Conservation (phyloP, 352 stramenopile species). For the Peronospora farinosa region DNA sequence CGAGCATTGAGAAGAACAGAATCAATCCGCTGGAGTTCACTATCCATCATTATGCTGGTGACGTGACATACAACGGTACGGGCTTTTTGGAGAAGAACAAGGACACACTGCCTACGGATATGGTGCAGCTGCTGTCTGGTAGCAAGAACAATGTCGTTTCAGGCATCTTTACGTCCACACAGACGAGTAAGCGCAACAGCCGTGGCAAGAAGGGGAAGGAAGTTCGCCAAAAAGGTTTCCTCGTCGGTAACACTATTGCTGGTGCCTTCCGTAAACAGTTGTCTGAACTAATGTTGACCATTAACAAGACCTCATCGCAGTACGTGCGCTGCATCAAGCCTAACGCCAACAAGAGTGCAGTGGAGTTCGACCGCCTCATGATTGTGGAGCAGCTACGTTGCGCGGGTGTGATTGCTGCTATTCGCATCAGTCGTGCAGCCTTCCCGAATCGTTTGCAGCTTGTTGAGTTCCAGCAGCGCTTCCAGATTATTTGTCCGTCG, state of each 20-base stretch:
- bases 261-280: conserved; percentile 85
- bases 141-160: conserved; percentile 57
- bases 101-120: conserved; percentile 73
- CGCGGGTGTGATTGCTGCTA: conserved; percentile 86
- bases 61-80: conserved; percentile 74
- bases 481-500: conserved; percentile 81
- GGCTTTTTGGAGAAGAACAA: conserved; percentile 85
- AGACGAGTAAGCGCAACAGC: conserved; percentile 30
- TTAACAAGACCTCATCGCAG: conserved; percentile 82
- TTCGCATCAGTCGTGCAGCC: conserved; percentile 81
- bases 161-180: conserved; percentile 52
- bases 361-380: conserved; percentile 80
- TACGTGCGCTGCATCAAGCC: conserved; percentile 91
- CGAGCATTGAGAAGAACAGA: conserved; percentile 80
- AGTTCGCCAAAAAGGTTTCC: conserved; percentile 64
- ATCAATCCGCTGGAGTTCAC: conserved; percentile 80
- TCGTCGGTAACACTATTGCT: conserved; percentile 77
- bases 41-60: conserved; percentile 76
- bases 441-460: conserved; percentile 91
- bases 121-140: conserved; percentile 66
- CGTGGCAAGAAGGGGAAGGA: conserved; percentile 43
- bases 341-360: conserved; percentile 80
- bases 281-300: conserved; percentile 79
- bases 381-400: conserved; percentile 87
- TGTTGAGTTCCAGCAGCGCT: conserved; percentile 68